Percentiles rank a stretch among this genome's conserved stretches.
These are phyloP conservation scores for Aspergillus sp. DNA, from an alignment of 2,329 filamentous ascomycete genomes.

Conservation along the genomic window DNA sequence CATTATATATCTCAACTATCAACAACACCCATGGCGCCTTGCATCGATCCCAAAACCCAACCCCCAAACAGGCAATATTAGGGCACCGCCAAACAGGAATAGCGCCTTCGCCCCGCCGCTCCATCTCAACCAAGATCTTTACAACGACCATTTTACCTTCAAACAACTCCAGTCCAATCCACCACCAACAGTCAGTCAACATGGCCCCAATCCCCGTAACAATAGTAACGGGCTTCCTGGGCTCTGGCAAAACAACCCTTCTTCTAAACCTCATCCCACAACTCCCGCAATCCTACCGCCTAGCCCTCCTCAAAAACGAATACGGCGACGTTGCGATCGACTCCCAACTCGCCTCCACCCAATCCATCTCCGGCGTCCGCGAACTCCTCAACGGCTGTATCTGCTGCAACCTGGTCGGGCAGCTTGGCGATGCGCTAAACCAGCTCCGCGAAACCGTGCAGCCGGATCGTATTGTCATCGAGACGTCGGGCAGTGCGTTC, in stretches of 20 bases:
- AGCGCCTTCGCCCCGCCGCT: neutral
- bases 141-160: neutral
- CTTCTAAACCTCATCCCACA: constrained; percentile 92
- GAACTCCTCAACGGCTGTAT: constrained; percentile 97
- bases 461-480: constrained; percentile 85
- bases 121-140: neutral
- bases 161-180: neutral
- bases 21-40: no score
- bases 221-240: constrained; percentile 92
- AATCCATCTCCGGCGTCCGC: constrained; percentile 78
- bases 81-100: neutral
- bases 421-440: constrained; percentile 71
- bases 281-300: constrained; percentile 76
- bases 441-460: constrained; percentile 57
- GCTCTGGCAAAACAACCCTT: constrained; percentile 91
- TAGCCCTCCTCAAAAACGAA: constrained; percentile 95
- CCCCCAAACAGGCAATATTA: neutral
- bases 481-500: constrained; percentile 83
- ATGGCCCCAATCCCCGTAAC: constrained; percentile 79
- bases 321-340: constrained; percentile 93
- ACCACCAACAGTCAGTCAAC: neutral
- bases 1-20: no score
- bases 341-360: constrained; percentile 77
- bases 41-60: no score
- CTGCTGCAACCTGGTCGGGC: constrained; percentile 96